Evolutionary conservation across 169 alveolate species (phyloP).

Genomic region (Plasmodium relictum): DNA sequence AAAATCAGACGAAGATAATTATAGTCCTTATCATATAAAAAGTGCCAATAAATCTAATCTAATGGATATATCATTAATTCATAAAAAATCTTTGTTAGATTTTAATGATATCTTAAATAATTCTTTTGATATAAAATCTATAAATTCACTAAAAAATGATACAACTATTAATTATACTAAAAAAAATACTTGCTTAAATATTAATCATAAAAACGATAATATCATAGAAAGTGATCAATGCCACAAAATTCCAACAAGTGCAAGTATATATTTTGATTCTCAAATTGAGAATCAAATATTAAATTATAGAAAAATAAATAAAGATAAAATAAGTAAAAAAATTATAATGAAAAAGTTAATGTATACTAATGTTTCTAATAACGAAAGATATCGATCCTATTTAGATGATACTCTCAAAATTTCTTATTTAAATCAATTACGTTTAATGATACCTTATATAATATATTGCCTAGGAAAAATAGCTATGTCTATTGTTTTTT

Average conservation of each 20-base stretch:
- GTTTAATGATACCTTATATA: constrained; percentile 67
- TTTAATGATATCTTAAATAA: background rate
- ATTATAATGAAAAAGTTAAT: constrained; percentile 52
- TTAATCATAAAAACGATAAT: background rate
- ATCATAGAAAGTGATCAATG: background rate
- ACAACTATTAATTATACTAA: background rate
- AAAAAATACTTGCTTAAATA: background rate
- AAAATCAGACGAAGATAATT: background rate
- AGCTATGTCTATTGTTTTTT: constrained; percentile 49
- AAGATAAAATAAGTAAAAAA: constrained; percentile 33
- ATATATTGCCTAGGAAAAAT: constrained; percentile 56
- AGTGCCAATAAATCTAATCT: constrained; percentile 6
- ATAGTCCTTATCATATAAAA: constrained; percentile 3
- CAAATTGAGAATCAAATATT: constrained; percentile 14
- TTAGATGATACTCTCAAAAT: constrained; percentile 57
- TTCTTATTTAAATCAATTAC: constrained; percentile 41
- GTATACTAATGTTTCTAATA: constrained; percentile 52
- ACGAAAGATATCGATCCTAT: constrained; percentile 45
- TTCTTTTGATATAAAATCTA: constrained; percentile 21
- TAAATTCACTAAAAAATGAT: background rate
- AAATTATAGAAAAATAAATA: constrained; percentile 25
- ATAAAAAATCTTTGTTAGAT: constrained; percentile 3
- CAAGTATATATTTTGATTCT: constrained; percentile 30
- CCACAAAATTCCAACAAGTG: background rate
- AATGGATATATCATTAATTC: background rate